Base-by-base conservation (phyloP, 352 stramenopile species). In the Globisporangium lucens region DNA sequence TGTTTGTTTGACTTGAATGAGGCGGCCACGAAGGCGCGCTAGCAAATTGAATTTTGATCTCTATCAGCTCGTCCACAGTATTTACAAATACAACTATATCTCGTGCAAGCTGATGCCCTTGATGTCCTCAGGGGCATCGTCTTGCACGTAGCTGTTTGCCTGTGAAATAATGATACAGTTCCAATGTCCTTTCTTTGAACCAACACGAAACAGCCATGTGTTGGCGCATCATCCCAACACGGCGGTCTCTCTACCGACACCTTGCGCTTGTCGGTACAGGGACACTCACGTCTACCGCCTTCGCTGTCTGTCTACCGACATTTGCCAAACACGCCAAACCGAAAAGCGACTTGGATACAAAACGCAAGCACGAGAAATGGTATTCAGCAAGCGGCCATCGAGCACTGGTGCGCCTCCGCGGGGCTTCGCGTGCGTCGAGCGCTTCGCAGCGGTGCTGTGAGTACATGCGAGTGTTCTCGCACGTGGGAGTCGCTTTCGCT, bases 141-240 rank as follows among this genome's bases (percentile, higher is more conserved):
- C 24, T 24, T 24, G 24, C 24, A 24, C 24, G 24, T 24, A 0
- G 24, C 24, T 24, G 24, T 24, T 24, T 24, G 24, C 24, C 24
- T 24, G 24, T 24, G 24, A 24, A 24, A 24, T 24, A 24, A 24
- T 24, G 24, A 24, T 24, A 24, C 24, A 24, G 24, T 24, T 24
- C 60, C 2, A 57, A 30, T 20, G 49, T 6, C 33, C 61, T 67
- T 61, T 67, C 47, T 67, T 61, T 67, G 49, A 3, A 3, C 49
- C 61, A 67, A 66, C 61, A 66, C 61, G 61, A 66, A 66, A 47
- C n/a, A 53, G 9, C 47, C 9, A 36, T 24, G 38, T 46, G 38
- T 51, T 22, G n/a, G 13, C 30, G 22, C 52, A 41, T 60, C 49
- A 41, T 60, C 49, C 4, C 29, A 67, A 67, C 61, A 67, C 61